Percentiles rank a stretch among this genome's conserved stretches.
Conservation (phyloP, 129 eudicot genomes). For the Glebionis coronaria region DNA sequence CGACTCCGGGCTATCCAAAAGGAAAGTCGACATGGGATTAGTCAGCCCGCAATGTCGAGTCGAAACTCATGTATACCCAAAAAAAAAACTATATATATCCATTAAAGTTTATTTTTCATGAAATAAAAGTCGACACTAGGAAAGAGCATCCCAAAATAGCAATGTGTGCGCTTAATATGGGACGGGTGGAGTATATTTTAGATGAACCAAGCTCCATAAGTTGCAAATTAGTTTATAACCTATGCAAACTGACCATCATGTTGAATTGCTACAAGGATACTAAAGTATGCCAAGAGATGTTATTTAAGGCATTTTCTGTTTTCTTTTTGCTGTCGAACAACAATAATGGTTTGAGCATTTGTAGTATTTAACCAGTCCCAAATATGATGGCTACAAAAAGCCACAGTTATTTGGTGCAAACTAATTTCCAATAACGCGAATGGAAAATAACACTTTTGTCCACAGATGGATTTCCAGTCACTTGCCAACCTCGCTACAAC, state of each 20-base stretch:
- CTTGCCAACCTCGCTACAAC: conserved; percentile 33
- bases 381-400: not conserved
- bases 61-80: too few relatives aligned
- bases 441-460: not conserved
- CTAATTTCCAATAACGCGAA: not conserved
- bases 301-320: not conserved
- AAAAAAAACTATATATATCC: too few relatives aligned
- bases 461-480: conserved; percentile 45
- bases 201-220: not conserved
- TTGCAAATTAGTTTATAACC: not conserved
- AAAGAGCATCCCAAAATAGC: too few relatives aligned
- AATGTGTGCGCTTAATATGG: too few relatives aligned
- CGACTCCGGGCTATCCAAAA: too few relatives aligned
- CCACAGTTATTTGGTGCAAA: not conserved
- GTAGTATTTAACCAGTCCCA: too few relatives aligned
- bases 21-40: too few relatives aligned
- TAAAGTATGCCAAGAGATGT: conserved; percentile 2
- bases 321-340: not conserved
- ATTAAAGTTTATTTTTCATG: too few relatives aligned
- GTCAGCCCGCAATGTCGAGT: too few relatives aligned
- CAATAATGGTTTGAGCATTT: not conserved
- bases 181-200: not conserved
- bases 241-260: not conserved
- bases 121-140: too few relatives aligned
- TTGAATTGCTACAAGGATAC: not conserved